Percentiles rank a stretch among this genome's conserved stretches.
Evolutionary conservation across 495 filamentous ascomycete genomes (phyloP).

Genomic region (Podospora sp.): DNA sequence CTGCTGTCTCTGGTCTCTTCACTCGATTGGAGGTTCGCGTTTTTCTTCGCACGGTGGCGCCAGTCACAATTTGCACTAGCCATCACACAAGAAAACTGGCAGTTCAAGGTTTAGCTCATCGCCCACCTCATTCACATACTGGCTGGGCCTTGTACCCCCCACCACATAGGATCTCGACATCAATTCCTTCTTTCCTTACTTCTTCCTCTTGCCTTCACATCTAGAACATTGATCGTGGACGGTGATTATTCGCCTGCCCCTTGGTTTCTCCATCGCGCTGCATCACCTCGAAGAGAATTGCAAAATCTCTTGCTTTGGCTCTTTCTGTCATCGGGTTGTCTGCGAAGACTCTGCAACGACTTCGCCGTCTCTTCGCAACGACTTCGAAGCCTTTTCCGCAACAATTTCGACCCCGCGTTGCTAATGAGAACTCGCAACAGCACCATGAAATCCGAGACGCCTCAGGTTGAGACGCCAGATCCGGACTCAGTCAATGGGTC

Average conservation of each 20-base stretch:
- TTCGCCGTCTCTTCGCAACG: not conserved
- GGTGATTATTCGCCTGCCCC: too few species aligned
- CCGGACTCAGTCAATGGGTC: conserved; percentile 19
- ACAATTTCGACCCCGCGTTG: not conserved
- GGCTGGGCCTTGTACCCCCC: too few species aligned
- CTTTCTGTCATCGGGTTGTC: too few species aligned
- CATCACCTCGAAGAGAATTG: too few species aligned
- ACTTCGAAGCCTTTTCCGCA: not conserved
- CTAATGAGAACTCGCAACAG: not conserved
- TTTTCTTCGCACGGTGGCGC: too few species aligned
- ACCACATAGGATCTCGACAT: too few species aligned
- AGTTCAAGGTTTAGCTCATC: not conserved
- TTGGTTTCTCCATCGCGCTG: too few species aligned
- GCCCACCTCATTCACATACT: too few species aligned
- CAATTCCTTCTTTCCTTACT: too few species aligned
- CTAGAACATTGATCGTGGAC: too few species aligned
- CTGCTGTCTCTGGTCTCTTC: not conserved
- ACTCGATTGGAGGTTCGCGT: not conserved
- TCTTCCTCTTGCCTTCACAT: too few species aligned
- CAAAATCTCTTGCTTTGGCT: too few species aligned
- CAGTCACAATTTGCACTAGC: not conserved
- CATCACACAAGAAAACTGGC: not conserved
- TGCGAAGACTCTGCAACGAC: not conserved
- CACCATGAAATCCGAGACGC: conserved; percentile 6
- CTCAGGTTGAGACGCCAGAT: conserved; percentile 9